Evolutionary conservation across 768 basidiomycete species (phyloP), one percentile per base, ranked within the genome.

Genomic region (Russula virescens): DNA sequence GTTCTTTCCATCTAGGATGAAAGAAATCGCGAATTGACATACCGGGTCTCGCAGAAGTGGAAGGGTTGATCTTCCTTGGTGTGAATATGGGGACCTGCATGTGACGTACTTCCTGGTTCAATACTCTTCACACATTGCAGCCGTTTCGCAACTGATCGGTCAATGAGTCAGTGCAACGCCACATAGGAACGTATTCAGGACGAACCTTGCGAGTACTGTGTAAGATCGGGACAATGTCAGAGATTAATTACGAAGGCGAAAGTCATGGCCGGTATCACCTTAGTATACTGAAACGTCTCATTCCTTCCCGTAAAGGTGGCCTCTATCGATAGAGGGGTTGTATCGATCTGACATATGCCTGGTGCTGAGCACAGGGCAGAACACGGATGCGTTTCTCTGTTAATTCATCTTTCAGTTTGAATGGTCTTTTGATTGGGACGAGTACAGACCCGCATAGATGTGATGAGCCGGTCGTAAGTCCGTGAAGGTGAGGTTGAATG

Each of bases 281-380:
- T 87, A 0, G 86, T 87, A 52, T 82, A 86, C 67, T 83, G 79
- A 65, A 85, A 87, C 0, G 80, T 81, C 63, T 84, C 82, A 53
- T 85, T 81, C 59, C 71, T 74, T 1, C 85, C 86, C 0, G 79
- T 81, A 66, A 86, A 87, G 0, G 83, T 85, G 7, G 83, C 82
- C 67, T 85, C 81, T 31, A 87, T 78, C 0, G 84, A 81, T 57
- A 81, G 79, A 1, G 85, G 85, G 0, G 78, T 74, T 0, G 78
- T 83, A 56, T 85, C 79, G 10, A 86, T 84, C 55, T 84, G 77
- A 59, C 85, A 87, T 23, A 80, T 81, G 5, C 86, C 85, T 0
- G 69, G 67, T 0, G 77, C 73, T n/a, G 73, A 66, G 61, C 85
- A 87, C 2, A 73, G 43, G 0, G 74, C 70, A 14, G 68, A 58